Conservation (phyloP, 2,329 filamentous ascomycete genomes). For the Leptographium radiaticola region DNA sequence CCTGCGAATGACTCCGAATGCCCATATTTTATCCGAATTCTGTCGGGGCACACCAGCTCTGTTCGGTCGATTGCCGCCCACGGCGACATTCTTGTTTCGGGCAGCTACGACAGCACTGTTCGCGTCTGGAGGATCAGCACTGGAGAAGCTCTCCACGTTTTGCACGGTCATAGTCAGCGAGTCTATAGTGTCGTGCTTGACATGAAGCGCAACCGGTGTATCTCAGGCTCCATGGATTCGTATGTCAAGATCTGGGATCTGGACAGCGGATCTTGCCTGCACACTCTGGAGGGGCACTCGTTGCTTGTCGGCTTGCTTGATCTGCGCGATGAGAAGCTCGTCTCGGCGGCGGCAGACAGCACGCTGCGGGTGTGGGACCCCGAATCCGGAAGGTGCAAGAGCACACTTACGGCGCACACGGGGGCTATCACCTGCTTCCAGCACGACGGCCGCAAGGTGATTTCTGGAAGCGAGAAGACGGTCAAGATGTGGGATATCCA, state of each 20-base stretch:
- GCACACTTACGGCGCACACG: constrained; percentile 82
- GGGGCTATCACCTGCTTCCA: constrained; percentile 98
- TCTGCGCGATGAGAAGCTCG: constrained; percentile 75
- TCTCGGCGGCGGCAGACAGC: constrained; percentile 90
- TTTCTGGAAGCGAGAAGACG: constrained; percentile 88
- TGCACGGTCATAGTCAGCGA: constrained; percentile 81
- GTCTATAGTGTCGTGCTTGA: constrained; percentile 97
- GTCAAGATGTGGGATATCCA: constrained; percentile 98
- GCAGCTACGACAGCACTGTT: constrained; percentile 91
- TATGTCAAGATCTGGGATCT: constrained; percentile 97
- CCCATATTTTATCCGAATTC: constrained; percentile 82
- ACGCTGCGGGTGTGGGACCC: constrained; percentile 96
- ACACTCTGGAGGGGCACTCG: constrained; percentile 85
- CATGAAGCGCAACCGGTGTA: constrained; percentile 82
- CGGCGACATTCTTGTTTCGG: constrained; percentile 90
- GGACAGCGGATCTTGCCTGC: constrained; percentile 68
- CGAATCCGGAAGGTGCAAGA: constrained; percentile 80
- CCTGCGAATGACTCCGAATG: constrained; percentile 67
- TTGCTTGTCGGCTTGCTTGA: constrained; percentile 88
- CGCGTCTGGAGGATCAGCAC: constrained; percentile 97
- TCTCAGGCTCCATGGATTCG: constrained; percentile 97
- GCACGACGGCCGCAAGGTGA: constrained; percentile 92
- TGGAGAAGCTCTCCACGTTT: constrained; percentile 70
- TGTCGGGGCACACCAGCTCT: constrained; percentile 81
- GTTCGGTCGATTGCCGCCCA: constrained; percentile 93